Conservation (phyloP, 345 rosid genomes). For the Eucalyptus polyanthemos region DNA sequence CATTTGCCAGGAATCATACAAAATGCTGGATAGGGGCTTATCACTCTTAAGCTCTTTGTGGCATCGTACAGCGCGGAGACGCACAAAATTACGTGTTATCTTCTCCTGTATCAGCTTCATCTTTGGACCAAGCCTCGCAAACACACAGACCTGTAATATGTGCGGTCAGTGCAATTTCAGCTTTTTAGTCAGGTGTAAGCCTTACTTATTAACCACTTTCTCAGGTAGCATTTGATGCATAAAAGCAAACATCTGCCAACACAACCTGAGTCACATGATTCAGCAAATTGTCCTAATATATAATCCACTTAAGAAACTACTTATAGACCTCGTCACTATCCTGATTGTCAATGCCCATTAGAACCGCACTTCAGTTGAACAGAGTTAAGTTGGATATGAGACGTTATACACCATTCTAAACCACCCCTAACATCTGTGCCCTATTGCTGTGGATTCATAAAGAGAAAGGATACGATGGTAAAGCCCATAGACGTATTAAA, state of each 20-base stretch:
- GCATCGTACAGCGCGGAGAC: constrained; percentile 44
- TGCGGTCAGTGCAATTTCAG: background rate
- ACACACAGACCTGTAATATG: constrained; percentile 45
- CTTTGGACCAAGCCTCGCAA: constrained; percentile 23
- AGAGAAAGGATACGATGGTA: background rate
- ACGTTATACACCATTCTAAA: background rate
- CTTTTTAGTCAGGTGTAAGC: background rate
- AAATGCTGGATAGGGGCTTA: constrained; percentile 17
- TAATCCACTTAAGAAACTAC: background rate
- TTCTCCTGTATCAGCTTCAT: constrained; percentile 14
- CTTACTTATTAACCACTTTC: background rate
- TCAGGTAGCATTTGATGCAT: background rate
- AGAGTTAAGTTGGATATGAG: background rate
- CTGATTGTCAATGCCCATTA: background rate
- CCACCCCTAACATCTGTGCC: background rate
- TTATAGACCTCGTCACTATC: background rate
- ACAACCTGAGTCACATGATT: background rate
- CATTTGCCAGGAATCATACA: constrained; percentile 45
- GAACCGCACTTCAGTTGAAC: background rate
- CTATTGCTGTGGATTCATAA: background rate
- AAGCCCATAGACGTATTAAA: background rate
- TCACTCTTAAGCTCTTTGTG: constrained; percentile 66
- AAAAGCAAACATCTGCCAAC: background rate
- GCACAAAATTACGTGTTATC: constrained; percentile 21
- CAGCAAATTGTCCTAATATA: background rate